These are phyloP conservation scores for Diplotaxis tenuifolia DNA, from an alignment of 345 rosid genomes.

Conservation along the genomic window DNA sequence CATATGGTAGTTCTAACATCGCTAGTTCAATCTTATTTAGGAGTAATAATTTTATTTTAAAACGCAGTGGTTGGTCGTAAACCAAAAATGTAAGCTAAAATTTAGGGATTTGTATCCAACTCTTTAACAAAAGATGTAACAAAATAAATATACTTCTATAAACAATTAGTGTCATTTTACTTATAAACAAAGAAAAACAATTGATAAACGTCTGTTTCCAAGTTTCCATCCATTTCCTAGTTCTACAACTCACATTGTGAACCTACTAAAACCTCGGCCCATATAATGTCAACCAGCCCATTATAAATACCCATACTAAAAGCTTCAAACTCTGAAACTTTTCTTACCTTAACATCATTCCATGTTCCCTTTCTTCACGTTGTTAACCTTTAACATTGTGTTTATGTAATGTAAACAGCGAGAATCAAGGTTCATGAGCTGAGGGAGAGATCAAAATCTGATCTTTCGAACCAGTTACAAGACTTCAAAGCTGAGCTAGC, in stretches of 20 bases:
- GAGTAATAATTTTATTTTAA: neutral
- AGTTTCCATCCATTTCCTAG: no score
- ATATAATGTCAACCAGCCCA: no score
- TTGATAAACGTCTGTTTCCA: no score
- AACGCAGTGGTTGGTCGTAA: neutral
- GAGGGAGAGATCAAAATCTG: slow-evolving; percentile 52
- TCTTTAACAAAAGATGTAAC: neutral
- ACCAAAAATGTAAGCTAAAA: neutral
- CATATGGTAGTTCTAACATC: neutral
- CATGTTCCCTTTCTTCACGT: neutral
- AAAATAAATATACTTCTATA: neutral
- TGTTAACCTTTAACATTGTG: neutral
- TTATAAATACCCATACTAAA: neutral
- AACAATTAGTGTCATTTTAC: neutral
- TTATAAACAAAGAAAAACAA: no score
- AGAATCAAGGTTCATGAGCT: slow-evolving; percentile 63
- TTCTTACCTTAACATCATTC: neutral
- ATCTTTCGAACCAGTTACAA: slow-evolving; percentile 47
- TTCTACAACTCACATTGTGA: no score
- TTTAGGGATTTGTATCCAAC: neutral
- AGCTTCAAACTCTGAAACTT: neutral
- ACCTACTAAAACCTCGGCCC: no score
- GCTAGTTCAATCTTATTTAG: neutral
- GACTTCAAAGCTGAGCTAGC: slow-evolving; percentile 61
- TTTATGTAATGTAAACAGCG: slow-evolving; percentile 37